Evolutionary conservation across 805 yeast species (phyloP).

Genomic region (Starmerella lactis-condensi): DNA sequence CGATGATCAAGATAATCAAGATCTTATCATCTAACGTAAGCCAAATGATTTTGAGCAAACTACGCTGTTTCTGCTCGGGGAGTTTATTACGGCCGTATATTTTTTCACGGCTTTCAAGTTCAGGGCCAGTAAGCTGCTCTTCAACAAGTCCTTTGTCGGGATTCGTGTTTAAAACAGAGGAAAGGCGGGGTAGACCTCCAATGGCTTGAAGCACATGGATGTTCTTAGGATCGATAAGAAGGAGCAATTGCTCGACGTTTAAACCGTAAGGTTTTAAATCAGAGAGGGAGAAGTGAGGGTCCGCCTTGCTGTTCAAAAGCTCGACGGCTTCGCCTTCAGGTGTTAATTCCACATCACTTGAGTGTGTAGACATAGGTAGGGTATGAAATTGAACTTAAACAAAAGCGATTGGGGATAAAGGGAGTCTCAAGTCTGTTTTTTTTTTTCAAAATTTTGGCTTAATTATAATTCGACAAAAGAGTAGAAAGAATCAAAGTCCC

Average conservation of each 20-base stretch:
- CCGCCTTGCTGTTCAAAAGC: too few relatives aligned
- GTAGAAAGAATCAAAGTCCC: too few relatives aligned
- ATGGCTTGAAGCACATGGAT: conserved; percentile 22
- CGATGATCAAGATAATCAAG: conserved; percentile 59
- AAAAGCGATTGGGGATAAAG: too few relatives aligned
- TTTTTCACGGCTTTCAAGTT: conserved; percentile 23
- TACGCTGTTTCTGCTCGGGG: conserved; percentile 54
- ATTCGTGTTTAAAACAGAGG: conserved; percentile 20
- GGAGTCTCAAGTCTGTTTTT: too few relatives aligned
- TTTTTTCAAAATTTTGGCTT: too few relatives aligned
- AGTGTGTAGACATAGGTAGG: too few relatives aligned
- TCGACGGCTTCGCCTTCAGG: too few relatives aligned
- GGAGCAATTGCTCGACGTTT: conserved; percentile 13
- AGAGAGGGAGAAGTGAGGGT: too few relatives aligned
- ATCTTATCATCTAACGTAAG: conserved; percentile 86
- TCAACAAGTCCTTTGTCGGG: conserved; percentile 19
- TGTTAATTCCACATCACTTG: too few relatives aligned
- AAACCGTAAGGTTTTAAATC: conserved; percentile 11
- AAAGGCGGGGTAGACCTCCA: conserved; percentile 24
- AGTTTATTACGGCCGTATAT: conserved; percentile 51
- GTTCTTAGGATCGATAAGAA: conserved; percentile 25
- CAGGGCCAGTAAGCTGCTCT: conserved; percentile 14
- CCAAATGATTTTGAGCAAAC: conserved; percentile 48
- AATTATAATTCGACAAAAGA: too few relatives aligned
- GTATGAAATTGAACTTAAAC: too few relatives aligned